Evolutionary conservation across 169 alveolate genomes (phyloP).

Genomic region (Cryptosporidium bovis): DNA sequence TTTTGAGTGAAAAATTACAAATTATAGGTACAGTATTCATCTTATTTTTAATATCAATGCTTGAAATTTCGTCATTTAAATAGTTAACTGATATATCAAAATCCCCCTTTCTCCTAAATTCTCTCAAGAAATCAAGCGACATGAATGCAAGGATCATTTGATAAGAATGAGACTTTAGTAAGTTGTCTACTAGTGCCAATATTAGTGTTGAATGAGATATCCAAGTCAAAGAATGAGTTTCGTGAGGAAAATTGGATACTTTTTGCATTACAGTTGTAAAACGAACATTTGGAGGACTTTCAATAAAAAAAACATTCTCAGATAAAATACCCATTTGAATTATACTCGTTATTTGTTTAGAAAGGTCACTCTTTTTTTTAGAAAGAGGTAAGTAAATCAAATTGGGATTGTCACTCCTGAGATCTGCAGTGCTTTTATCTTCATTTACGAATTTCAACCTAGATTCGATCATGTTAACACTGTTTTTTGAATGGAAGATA

Average conservation of each 20-base stretch:
- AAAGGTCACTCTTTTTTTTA: conserved; percentile 30
- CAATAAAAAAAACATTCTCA: conserved; percentile 44
- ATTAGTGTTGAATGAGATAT: conserved; percentile 33
- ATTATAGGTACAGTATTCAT: conserved; percentile 6
- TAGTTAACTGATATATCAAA: conserved; percentile 7
- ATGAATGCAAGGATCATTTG: conserved; percentile 17
- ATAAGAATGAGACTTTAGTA: conserved; percentile 30
- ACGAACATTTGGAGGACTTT: conserved; percentile 6
- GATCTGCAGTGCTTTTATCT: not conserved
- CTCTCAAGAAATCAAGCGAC: conserved; percentile 16
- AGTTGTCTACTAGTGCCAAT: conserved; percentile 4
- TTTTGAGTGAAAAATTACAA: conserved; percentile 23
- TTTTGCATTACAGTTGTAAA: conserved; percentile 24
- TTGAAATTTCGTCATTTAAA: not conserved
- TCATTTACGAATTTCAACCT: not conserved
- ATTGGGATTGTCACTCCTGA: not conserved
- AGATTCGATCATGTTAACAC: not conserved
- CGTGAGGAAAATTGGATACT: conserved; percentile 27
- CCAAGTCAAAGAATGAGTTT: conserved; percentile 30
- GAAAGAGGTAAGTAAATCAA: conserved; percentile 23
- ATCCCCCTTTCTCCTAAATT: conserved; percentile 5
- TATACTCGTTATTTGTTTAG: conserved; percentile 35
- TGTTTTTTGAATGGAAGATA: conserved; percentile 32
- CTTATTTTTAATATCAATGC: not conserved
- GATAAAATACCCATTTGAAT: conserved; percentile 46